Evolutionary conservation across 2,329 filamentous ascomycete genomes (phyloP), one percentile per base, ranked within the genome.

Genomic region (Neopestalotiopsis sp.): DNA sequence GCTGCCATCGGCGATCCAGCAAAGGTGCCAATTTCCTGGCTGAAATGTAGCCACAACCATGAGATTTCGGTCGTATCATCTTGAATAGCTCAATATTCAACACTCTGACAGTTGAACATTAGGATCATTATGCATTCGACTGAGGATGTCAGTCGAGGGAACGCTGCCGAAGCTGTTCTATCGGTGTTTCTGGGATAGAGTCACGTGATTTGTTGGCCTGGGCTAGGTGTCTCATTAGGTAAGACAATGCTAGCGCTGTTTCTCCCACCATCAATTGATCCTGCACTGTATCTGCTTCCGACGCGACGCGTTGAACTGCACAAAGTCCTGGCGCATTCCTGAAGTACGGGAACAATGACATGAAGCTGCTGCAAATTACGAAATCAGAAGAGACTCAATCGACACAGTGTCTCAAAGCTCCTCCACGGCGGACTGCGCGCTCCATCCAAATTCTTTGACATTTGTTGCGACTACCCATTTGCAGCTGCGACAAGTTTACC

Each of bases 381-480:
- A 56, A 49, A 28, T 53, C 62, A 20, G 62, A 30, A 24, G 20
- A 10, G 12, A 14, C 45, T 49, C 32, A 13, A 53, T 28, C 10
- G 28, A 53, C 24, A 12, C 34, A 65, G 32, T 38, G 62, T 53
- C 40, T 65, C 45, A 49, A 30, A 28, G n/a, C 17, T 34, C 24
- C 2, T 28, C 20, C 3, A 59, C 30, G 17, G 57, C 45, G 24
- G 24, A 28, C 45, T 53, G 45, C 45, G 20, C 14, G n/a, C n/a
- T 17, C 17, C 24, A 9, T 20, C 42, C 53, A 13, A n/a, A 40
- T 61, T 67, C 65, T 67, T 69, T 69, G 59, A 67, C 38, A 13
- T 14, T 32, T 5, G 12, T 45, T 45, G 30, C 9, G 30, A 34
- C 38, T 59, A 42, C 40, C 65, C 56, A 59, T 30, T 61, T 61